Percentiles rank a stretch among this genome's conserved stretches.
These are phyloP conservation scores for Fusarium transvaalense DNA, from an alignment of 2,329 filamentous ascomycete genomes.

Conservation along the genomic window DNA sequence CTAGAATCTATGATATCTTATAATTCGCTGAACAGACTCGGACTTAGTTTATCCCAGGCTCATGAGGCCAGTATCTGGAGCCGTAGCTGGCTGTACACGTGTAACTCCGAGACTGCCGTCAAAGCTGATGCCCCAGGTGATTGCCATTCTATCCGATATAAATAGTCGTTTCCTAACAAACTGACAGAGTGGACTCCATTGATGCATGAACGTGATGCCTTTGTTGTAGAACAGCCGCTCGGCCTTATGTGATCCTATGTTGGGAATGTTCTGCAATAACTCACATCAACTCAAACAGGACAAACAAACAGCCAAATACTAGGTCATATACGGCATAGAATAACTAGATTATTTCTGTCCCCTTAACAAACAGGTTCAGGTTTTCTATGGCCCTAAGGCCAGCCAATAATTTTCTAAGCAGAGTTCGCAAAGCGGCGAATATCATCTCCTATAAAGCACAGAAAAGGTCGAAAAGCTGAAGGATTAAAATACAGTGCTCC, in stretches of 20 bases:
- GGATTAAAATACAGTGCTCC: conserved; percentile 42
- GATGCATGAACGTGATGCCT: not conserved
- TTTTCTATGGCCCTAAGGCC: not conserved
- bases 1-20: not conserved
- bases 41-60: conserved; percentile 13
- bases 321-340: too few relatives aligned
- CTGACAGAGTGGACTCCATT: not conserved
- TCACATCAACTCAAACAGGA: not conserved
- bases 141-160: not conserved
- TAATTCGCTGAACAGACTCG: conserved; percentile 1
- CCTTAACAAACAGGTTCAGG: too few relatives aligned
- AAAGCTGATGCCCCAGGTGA: conserved; percentile 8
- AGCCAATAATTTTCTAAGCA: not conserved
- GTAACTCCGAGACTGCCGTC: conserved; percentile 25
- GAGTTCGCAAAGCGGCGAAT: conserved; percentile 9
- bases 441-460: conserved; percentile 37
- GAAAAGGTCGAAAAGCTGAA: conserved; percentile 32
- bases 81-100: conserved; percentile 24
- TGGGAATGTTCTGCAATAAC: not conserved
- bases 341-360: too few relatives aligned
- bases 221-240: not conserved
- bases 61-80: conserved; percentile 22
- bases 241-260: not conserved
- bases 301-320: too few relatives aligned
- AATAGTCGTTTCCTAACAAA: not conserved